A percentile compares a stretch with the other conserved stretches of the same genome.
Evolutionary conservation across 371 early-diverging fungal species (phyloP).

Genomic region (Mortierella sp.): DNA sequence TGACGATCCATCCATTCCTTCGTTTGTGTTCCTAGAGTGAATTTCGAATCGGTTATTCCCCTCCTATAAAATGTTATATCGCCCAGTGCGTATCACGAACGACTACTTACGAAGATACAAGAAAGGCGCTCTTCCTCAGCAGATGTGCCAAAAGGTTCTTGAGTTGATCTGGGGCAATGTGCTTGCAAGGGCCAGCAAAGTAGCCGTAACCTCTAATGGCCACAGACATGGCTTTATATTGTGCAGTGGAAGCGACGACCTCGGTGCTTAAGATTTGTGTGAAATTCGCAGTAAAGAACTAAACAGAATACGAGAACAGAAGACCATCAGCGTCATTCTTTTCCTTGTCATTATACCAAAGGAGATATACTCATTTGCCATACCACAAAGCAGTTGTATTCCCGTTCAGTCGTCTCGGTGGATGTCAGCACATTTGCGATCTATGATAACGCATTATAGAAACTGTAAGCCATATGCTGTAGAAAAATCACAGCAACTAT

Average conservation of each 20-base stretch:
- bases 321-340: too few species aligned
- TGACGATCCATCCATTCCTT: slow-evolving; percentile 55
- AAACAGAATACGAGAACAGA: background rate
- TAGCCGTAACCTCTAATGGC: slow-evolving; percentile 79
- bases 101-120: slow-evolving; percentile 63
- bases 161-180: slow-evolving; percentile 57
- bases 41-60: background rate
- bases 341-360: too few species aligned
- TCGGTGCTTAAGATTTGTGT: slow-evolving; percentile 54
- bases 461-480: too few species aligned
- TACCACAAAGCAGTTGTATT: slow-evolving; percentile 55
- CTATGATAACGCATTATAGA: slow-evolving; percentile 17
- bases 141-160: slow-evolving; percentile 59
- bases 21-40: slow-evolving; percentile 23
- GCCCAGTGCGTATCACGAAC: too few species aligned
- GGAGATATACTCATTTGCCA: too few species aligned
- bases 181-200: slow-evolving; percentile 71
- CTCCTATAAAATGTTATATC: background rate
- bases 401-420: slow-evolving; percentile 25
- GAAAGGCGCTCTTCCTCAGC: slow-evolving; percentile 64
- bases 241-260: slow-evolving; percentile 43
- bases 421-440: slow-evolving; percentile 45
- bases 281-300: slow-evolving; percentile 68
- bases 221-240: slow-evolving; percentile 65
- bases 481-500: too few species aligned